Conservation (phyloP, 768 basidiomycete species). For the Lactarius sanguifluus region DNA sequence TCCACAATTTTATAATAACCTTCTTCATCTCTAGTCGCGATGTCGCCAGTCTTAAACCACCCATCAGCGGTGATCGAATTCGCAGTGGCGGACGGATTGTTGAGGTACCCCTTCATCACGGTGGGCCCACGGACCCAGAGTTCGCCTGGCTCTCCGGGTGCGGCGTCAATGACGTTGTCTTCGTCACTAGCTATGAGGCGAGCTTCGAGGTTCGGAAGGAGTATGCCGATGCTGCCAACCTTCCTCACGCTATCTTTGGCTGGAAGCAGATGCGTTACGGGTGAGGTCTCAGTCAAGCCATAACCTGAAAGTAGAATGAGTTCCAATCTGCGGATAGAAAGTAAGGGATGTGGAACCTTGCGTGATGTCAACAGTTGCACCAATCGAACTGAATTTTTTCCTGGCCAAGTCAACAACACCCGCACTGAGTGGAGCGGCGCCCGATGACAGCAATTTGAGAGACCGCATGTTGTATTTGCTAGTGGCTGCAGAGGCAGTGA, state of each 20-base stretch:
- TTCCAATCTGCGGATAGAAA: slow-evolving; percentile 16
- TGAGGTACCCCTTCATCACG: slow-evolving; percentile 86
- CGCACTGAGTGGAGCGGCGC: slow-evolving; percentile 78
- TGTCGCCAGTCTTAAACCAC: slow-evolving; percentile 91
- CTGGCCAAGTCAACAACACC: slow-evolving; percentile 55
- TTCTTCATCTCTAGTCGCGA: slow-evolving; percentile 62
- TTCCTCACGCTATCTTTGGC: slow-evolving; percentile 45
- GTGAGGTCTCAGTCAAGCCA: slow-evolving; percentile 83
- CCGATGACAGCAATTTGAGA: slow-evolving; percentile 59
- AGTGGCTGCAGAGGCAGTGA: slow-evolving; percentile 44
- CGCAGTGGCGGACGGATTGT: slow-evolving; percentile 67
- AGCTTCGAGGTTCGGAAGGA: slow-evolving; percentile 76
- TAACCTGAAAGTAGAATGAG: slow-evolving; percentile 47
- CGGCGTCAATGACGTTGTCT: slow-evolving; percentile 50
- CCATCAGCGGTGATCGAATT: slow-evolving; percentile 66
- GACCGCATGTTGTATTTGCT: slow-evolving; percentile 66
- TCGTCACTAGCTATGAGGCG: slow-evolving; percentile 66
- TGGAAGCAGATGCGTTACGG: slow-evolving; percentile 60
- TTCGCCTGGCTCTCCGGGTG: slow-evolving; percentile 65
- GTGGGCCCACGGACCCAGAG: slow-evolving; percentile 78
- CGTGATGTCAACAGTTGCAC: slow-evolving; percentile 42
- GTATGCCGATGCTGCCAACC: slow-evolving; percentile 63
- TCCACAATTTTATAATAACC: slow-evolving; percentile 79
- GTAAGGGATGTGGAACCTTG: slow-evolving; percentile 48
- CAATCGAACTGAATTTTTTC: slow-evolving; percentile 42